Percentiles rank a stretch among this genome's conserved stretches.
These are phyloP conservation scores for Plasmodium chabaudi DNA, from an alignment of 169 alveolate species.

Conservation along the genomic window DNA sequence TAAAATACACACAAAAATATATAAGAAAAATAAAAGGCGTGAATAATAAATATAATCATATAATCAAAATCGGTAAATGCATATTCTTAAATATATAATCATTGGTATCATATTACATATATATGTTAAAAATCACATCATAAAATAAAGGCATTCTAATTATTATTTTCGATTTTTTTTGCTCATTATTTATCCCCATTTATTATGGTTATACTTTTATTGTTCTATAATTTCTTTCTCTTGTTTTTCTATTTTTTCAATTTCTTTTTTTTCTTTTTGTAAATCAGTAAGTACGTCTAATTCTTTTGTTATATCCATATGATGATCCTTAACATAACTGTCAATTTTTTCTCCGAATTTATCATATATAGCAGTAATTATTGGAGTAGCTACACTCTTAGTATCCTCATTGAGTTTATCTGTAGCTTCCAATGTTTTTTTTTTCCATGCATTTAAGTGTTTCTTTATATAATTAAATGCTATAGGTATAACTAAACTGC, in stretches of 20 bases:
- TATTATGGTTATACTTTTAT: not conserved
- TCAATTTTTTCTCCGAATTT: constrained; percentile 29
- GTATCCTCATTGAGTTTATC: constrained; percentile 27
- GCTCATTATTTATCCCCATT: too few species aligned
- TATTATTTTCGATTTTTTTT: too few species aligned
- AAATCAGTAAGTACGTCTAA: constrained; percentile 18
- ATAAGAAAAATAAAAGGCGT: too few species aligned
- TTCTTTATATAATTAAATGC: constrained; percentile 34
- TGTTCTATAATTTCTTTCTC: constrained; percentile 15
- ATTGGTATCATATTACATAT: too few species aligned
- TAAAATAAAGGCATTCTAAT: too few species aligned
- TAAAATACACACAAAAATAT: too few species aligned
- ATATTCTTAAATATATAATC: too few species aligned
- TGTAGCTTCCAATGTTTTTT: constrained; percentile 45
- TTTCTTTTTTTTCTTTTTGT: constrained; percentile 34
- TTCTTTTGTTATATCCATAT: not conserved
- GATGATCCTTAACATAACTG: constrained; percentile 20
- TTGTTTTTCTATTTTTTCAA: constrained; percentile 39
- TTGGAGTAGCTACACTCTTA: constrained; percentile 48
- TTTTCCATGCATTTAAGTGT: constrained; percentile 31
- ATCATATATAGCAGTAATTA: constrained; percentile 25
- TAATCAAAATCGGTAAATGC: too few species aligned
- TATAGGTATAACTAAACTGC: constrained; percentile 42
- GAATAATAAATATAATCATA: too few species aligned
- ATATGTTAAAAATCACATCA: too few species aligned